Conservation (phyloP, 202 grass and related monocot species). For the Eragrostis tef region DNA sequence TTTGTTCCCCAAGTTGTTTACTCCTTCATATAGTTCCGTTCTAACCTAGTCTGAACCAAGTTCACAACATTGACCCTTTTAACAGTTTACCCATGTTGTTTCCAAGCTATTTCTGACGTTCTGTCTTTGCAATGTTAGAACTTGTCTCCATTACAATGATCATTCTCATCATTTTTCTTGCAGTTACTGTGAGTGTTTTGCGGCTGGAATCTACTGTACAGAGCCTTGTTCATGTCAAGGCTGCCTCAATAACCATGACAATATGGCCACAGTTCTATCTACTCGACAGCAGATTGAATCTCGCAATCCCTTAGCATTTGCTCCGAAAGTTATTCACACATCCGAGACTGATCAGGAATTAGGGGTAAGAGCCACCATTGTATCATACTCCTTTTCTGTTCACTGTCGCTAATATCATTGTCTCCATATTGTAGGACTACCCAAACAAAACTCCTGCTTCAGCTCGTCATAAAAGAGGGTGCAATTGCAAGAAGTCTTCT, state of each 20-base stretch:
- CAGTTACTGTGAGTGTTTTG: constrained; percentile 98
- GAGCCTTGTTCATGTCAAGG: constrained; percentile 87
- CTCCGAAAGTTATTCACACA: constrained; percentile 87
- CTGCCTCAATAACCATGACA: constrained; percentile 77
- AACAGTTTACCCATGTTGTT: constrained; percentile 29
- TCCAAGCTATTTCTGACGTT: constrained; percentile 7
- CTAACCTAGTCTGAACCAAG: background rate
- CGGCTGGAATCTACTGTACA: constrained; percentile 90
- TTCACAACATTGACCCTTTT: background rate
- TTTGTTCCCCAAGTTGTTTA: background rate
- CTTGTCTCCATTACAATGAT: constrained; percentile 27
- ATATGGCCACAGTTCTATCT: constrained; percentile 77
- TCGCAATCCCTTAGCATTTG: constrained; percentile 97
- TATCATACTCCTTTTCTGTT: constrained; percentile 34
- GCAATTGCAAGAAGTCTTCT: constrained; percentile 94
- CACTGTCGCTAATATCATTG: constrained; percentile 42
- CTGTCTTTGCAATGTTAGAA: constrained; percentile 5
- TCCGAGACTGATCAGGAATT: constrained; percentile 68
- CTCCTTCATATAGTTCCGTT: constrained; percentile 9
- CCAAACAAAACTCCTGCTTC: constrained; percentile 91
- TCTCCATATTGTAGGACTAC: constrained; percentile 60
- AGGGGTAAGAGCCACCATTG: constrained; percentile 59
- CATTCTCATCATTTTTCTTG: constrained; percentile 40
- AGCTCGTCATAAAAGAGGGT: constrained; percentile 87
- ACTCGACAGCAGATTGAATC: constrained; percentile 92